Percentiles rank a stretch among this genome's conserved stretches.
phyloP scores from a whole-genome alignment of 2,329 filamentous ascomycete genomes.

The Nothophaeocryptopus gaeumannii region DNA sequence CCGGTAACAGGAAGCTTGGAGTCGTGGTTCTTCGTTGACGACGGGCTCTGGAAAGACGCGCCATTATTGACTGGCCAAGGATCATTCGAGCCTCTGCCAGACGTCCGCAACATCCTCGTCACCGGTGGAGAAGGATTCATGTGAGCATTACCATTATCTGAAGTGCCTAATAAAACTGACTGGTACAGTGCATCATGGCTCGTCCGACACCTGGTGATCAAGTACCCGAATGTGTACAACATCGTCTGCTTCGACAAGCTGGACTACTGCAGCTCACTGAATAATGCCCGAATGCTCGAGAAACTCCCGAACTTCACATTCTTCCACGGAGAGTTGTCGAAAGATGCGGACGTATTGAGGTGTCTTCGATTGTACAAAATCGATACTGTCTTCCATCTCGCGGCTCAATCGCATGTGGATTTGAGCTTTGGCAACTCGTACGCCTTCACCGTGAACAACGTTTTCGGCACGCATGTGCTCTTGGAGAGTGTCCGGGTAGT shows the following conservation, averaged over 20 bases:
- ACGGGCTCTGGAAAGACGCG: constrained; percentile 68
- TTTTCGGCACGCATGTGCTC: constrained; percentile 79
- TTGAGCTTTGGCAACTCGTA: constrained; percentile 80
- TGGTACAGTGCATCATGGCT: constrained; percentile 73
- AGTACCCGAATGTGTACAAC: constrained; percentile 71
- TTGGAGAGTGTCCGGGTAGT: constrained; percentile 73
- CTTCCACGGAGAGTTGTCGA: constrained; percentile 75
- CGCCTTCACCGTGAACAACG: constrained; percentile 76
- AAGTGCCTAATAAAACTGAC: constrained; percentile 9
- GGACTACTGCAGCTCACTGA: constrained; percentile 76
- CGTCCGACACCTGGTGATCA: constrained; percentile 71
- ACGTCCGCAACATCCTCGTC: constrained; percentile 77
- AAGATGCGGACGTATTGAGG: constrained; percentile 65
- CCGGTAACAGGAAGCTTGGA: constrained; percentile 35
- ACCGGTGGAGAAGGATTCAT: constrained; percentile 85
- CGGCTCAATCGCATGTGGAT: constrained; percentile 82
- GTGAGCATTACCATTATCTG: constrained; percentile 42
- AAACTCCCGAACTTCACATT: constrained; percentile 71
- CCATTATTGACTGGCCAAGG: constrained; percentile 68
- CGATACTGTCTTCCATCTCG: constrained; percentile 80
- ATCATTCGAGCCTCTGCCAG: constrained; percentile 64
- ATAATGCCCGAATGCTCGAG: constrained; percentile 71
- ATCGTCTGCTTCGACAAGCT: constrained; percentile 82
- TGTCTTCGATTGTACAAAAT: constrained; percentile 70
- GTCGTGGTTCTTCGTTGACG: constrained; percentile 48